These are phyloP conservation scores for Coffea humblotiana DNA, from an alignment of 305 asterid species.

Conservation along the genomic window DNA sequence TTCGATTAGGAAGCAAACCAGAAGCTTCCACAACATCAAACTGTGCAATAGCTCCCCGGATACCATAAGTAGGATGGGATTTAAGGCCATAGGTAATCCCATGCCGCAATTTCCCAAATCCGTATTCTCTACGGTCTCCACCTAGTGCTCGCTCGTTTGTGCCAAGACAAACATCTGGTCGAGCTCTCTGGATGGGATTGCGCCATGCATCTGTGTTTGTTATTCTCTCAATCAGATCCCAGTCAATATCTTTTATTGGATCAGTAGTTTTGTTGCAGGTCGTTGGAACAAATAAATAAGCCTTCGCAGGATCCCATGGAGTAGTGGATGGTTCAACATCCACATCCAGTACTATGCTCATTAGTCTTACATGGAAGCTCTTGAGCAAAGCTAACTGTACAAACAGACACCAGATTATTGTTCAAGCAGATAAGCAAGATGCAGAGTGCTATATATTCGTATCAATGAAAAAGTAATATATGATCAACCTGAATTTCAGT, in stretches of 20 bases:
- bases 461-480: constrained; percentile 22
- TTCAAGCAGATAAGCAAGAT: constrained; percentile 22
- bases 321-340: constrained; percentile 98
- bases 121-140: constrained; percentile 97
- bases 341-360: constrained; percentile 99
- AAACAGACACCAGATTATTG: constrained; percentile 25
- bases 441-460: constrained; percentile 14
- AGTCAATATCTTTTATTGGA: constrained; percentile 57
- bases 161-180: constrained; percentile 99
- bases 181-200: constrained; percentile 97
- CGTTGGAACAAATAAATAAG: constrained; percentile 85
- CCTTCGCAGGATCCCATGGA: constrained; percentile 97
- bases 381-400: constrained; percentile 72
- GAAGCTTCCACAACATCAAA: constrained; percentile 96
- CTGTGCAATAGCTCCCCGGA: constrained; percentile 95
- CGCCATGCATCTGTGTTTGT: constrained; percentile 76
- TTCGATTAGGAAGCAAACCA: constrained; percentile 75
- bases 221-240: constrained; percentile 70
- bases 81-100: constrained; percentile 81
- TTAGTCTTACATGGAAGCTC: constrained; percentile 93
- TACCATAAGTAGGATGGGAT: constrained; percentile 95
- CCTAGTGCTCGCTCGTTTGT: constrained; percentile 94
- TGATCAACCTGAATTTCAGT: constrained; percentile 69
- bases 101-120: constrained; percentile 91
- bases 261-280: constrained; percentile 45